Evolutionary conservation across 306 rosid genomes (phyloP), one percentile per base, ranked within the genome.

Genomic region (Geum urbanum): DNA sequence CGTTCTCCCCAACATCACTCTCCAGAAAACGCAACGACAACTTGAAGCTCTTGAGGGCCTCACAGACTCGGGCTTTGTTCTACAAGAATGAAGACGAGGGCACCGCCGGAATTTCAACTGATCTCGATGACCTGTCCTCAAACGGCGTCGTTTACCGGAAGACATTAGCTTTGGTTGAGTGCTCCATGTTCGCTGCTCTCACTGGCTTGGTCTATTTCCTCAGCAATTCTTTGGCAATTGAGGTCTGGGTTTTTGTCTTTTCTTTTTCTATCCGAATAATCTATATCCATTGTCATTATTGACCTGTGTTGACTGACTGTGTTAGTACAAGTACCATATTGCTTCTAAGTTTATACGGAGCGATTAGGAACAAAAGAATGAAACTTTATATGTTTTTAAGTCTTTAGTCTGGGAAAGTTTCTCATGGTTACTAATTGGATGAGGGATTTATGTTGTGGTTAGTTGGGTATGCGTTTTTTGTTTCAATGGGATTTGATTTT

Each of bases 171-270:
- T 63, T 94, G 88, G 99, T 94, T 60, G 99, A 94, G 83, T 94
- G 99, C 78, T 88, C 99, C 80, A 94, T 94, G 99, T 89, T 91
- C 62, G 91, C 99, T 49, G 96, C 99, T 4, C 96, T 94, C 59
- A 85, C 94, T 35, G 99, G 99, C 47, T 80, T 94, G 82, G 99
- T 94, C 64, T 94, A 88, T 67, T 91, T 94, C 84, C 81, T 91
- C 84, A 94, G 99, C 84, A 94, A 84, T 80, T 87, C 99, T 20
- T 95, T 94, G 15, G 86, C 92, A 41, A 86, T 94, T 69, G 97
- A 94, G 95, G 96, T 94, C 62, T 39, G 70, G 74, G 41, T 13
- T 59, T 16, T n/a, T n/a, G n/a, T n/a, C n/a, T n/a, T n/a, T 24
- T 32, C 1, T 32, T 16, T 15, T 8, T 39, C 24, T 22, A 22